A percentile compares a stretch with the other conserved stretches of the same genome.
These are phyloP conservation scores for Vigna mungo DNA, from an alignment of 306 rosid species.

Conservation along the genomic window DNA sequence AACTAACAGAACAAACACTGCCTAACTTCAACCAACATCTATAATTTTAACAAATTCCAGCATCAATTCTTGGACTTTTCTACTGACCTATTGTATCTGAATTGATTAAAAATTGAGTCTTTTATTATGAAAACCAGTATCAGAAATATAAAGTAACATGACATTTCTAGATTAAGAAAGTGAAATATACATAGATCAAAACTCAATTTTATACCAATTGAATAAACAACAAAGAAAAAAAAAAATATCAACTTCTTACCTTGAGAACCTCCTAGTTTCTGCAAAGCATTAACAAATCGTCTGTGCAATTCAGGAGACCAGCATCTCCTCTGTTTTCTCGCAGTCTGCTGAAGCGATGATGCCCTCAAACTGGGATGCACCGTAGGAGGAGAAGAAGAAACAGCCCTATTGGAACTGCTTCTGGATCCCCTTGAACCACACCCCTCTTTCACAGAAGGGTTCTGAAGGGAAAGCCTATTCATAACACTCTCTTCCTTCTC, in stretches of 20 bases:
- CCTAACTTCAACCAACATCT: slow-evolving; percentile 35
- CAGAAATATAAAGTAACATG: slow-evolving; percentile 13
- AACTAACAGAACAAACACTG: slow-evolving; percentile 32
- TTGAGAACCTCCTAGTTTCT: slow-evolving; percentile 97
- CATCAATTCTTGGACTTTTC: slow-evolving; percentile 25
- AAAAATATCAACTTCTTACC: slow-evolving; percentile 57
- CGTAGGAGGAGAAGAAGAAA: slow-evolving; percentile 58
- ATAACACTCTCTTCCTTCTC: slow-evolving; percentile 68
- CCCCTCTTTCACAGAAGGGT: slow-evolving; percentile 66
- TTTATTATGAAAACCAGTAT: neutral
- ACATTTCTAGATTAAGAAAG: slow-evolving; percentile 43
- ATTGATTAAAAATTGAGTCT: slow-evolving; percentile 22
- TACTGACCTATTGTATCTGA: slow-evolving; percentile 27
- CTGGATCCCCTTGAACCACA: slow-evolving; percentile 63
- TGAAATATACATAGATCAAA: slow-evolving; percentile 21
- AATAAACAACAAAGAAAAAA: neutral
- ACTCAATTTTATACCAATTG: neutral
- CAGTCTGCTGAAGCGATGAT: slow-evolving; percentile 50
- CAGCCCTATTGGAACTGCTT: slow-evolving; percentile 56
- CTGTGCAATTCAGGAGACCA: slow-evolving; percentile 98
- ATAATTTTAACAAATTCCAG: slow-evolving; percentile 14
- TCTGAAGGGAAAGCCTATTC: slow-evolving; percentile 71
- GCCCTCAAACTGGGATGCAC: slow-evolving; percentile 53
- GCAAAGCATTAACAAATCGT: slow-evolving; percentile 83
- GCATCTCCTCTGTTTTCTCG: slow-evolving; percentile 93